phyloP scores from a whole-genome alignment of 257 asterid species.

The Solanum peruvianum region DNA sequence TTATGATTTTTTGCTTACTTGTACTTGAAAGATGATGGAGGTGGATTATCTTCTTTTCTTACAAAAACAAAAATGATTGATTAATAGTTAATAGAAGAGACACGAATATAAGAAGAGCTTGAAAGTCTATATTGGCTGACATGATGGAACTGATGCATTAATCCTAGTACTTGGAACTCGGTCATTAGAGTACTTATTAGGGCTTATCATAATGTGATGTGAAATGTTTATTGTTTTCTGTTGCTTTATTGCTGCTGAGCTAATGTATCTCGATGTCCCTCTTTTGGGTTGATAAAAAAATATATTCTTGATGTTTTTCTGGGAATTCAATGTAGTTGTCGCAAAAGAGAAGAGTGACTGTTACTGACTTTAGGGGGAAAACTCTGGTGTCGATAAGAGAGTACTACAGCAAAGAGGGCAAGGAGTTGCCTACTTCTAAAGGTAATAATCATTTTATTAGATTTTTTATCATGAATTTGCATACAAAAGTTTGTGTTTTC shows the following conservation, averaged over 20 bases:
- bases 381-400: slow-evolving; percentile 82
- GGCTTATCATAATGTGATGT: neutral
- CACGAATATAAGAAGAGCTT: neutral
- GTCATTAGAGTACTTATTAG: neutral
- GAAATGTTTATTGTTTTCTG: neutral
- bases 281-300: neutral
- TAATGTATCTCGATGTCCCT: neutral
- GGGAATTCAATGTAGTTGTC: slow-evolving; percentile 32
- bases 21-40: neutral
- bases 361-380: slow-evolving; percentile 82
- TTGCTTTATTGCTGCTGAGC: neutral
- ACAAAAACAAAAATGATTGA: neutral
- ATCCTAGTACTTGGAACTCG: neutral
- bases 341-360: slow-evolving; percentile 77
- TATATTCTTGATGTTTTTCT: neutral
- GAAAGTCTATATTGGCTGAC: neutral
- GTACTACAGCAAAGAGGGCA: slow-evolving; percentile 73
- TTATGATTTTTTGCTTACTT: neutral
- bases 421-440: slow-evolving; percentile 83
- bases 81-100: neutral
- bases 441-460: slow-evolving; percentile 26
- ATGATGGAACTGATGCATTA: neutral
- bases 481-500: neutral
- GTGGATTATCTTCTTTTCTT: neutral
- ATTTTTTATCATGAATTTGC: neutral